Base-by-base conservation (phyloP, 1,284 basidiomycete species). In the Ustilago tritici region DNA sequence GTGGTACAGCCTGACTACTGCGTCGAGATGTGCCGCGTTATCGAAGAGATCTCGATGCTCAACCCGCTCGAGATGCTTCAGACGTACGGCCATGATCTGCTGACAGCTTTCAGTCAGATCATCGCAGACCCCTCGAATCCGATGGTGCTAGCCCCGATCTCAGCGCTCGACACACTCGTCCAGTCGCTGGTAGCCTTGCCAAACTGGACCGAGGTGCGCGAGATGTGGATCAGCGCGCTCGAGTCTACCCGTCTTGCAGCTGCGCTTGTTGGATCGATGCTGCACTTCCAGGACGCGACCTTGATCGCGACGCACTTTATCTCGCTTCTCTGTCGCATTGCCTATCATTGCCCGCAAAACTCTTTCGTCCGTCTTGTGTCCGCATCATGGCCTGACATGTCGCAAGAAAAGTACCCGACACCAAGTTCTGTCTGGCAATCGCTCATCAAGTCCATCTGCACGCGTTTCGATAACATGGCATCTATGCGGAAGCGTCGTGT, bases 1-100 rank as follows among this genome's bases (percentile, higher is more conserved):
- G 59, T 85, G 7, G 70, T 70, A 17, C 72, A 81, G 69, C 83
- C 84, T 1, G 84, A 86, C 61, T 82, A 76, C 56, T 71, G 76
- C 47, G 68, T 82, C 66, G 81, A 84, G 34, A 75, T 80, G 52
- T 84, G 84, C 53, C 76, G 79, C 10, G 72, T 83, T 1, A 58
- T 82, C 34, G 82, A 82, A 41, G 83, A 83, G 55, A 70, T 67
- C 11, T 75, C 77, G 36, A 74, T 84, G 61, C 74, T 86, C 32
- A 79, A 69, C 36, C 83, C 84, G 36, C 56, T 68, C 46, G 80
- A 82, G 52, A 64, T 78, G 57, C 67, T 80, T 4, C 69, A 80
- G 67, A 68, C 69, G 5, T 74, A 81, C 53, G 84, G 79, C 1
- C 23, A 50, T 15, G 71, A 61, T 2, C 49, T 86, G 50, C 78